phyloP scores from a whole-genome alignment of 225 moss, liverwort and hornwort genomes.

The Pseudoscleropodium purum region DNA sequence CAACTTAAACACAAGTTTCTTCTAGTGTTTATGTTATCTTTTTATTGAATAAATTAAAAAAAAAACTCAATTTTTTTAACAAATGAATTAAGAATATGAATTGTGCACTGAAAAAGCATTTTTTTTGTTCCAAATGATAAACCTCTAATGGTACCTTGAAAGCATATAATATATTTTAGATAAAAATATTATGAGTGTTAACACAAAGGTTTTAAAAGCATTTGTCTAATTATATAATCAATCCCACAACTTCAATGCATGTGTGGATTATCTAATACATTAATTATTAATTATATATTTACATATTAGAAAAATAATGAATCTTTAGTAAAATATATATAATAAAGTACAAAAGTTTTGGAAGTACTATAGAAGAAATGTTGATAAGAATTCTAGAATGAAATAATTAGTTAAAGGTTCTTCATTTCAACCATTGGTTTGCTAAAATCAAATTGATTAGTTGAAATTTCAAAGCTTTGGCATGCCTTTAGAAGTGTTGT shows the following conservation, averaged over 20 bases:
- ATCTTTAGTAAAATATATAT: not conserved
- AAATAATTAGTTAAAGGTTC: too few relatives aligned
- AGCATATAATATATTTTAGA: not conserved
- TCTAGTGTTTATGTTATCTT: too few relatives aligned
- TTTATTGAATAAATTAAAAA: not conserved
- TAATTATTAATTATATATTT: not conserved
- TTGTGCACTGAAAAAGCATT: fast-evolving
- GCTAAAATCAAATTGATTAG: not conserved
- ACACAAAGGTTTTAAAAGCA: not conserved
- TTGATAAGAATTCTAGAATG: not conserved
- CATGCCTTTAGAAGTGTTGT: fast-evolving
- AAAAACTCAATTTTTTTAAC: too few relatives aligned
- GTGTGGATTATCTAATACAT: not conserved
- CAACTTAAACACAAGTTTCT: too few relatives aligned
- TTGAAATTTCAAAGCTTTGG: not conserved
- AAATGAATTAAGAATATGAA: not conserved
- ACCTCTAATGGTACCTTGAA: not conserved
- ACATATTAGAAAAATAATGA: not conserved
- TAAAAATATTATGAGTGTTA: not conserved
- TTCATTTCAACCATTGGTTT: not conserved
- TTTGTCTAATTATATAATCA: not conserved
- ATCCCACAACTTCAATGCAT: not conserved
- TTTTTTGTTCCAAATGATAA: not conserved
- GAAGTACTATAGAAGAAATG: fast-evolving
- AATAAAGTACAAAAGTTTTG: not conserved